Evolutionary conservation across 2,329 filamentous ascomycete species (phyloP).

Genomic region (Bipolaris bicolor): DNA sequence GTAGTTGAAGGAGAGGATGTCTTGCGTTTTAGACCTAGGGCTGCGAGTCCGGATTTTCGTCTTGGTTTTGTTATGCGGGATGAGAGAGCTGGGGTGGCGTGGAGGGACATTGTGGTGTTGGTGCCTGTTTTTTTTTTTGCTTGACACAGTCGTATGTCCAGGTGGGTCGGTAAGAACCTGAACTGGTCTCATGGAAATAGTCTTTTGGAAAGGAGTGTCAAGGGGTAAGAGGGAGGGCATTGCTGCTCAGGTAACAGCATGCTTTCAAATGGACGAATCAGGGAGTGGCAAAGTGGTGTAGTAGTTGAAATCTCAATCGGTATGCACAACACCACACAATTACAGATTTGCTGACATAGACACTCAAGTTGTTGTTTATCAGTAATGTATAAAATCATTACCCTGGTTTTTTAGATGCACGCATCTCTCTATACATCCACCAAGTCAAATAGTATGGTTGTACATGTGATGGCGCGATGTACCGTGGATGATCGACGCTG

Average conservation of each 20-base stretch:
- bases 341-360: no score
- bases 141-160: neutral
- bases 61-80: constrained; percentile 40
- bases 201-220: neutral
- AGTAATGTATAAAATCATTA: no score
- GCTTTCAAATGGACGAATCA: constrained; percentile 33
- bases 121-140: neutral
- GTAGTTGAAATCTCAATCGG: constrained; percentile 14
- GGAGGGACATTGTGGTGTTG: constrained; percentile 32
- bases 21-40: constrained; percentile 38
- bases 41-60: constrained; percentile 31
- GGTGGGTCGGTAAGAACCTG: neutral
- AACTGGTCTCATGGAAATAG: constrained; percentile 15
- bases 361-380: no score
- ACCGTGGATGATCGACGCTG: constrained; percentile 4
- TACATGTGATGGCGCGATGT: neutral
- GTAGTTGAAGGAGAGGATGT: constrained; percentile 48
- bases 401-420: no score
- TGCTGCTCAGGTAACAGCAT: constrained; percentile 15
- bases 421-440: no score
- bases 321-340: neutral
- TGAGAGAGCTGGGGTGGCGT: constrained; percentile 39
- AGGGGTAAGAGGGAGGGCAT: constrained; percentile 21
- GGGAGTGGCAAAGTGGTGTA: constrained; percentile 20
- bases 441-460: neutral